These are phyloP conservation scores for Wickerhamiella lipophila DNA, from an alignment of 805 yeast genomes.

Conservation along the genomic window DNA sequence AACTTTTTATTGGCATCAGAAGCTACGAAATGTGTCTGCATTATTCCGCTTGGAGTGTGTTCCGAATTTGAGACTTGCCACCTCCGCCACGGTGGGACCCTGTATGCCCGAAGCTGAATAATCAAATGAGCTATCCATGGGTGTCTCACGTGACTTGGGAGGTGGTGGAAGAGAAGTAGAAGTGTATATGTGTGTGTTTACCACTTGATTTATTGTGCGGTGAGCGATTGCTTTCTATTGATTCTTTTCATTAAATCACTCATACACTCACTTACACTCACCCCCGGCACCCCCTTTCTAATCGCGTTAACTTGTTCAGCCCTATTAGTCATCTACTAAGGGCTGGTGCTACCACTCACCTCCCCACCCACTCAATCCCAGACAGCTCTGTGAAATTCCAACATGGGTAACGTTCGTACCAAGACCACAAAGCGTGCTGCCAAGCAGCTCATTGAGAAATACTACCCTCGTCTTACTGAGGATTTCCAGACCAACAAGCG, in stretches of 20 bases:
- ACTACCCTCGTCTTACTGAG: conserved; percentile 98
- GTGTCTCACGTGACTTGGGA: too few species aligned
- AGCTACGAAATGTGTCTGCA: conserved; percentile 2
- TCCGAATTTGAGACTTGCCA: conserved; percentile 4
- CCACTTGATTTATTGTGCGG: too few species aligned
- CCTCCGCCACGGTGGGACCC: not conserved
- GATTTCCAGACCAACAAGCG: conserved; percentile 99
- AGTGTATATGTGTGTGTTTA: too few species aligned
- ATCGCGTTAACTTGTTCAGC: not conserved
- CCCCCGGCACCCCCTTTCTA: too few species aligned
- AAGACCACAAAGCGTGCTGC: conserved; percentile 99
- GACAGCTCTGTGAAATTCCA: conserved; percentile 5
- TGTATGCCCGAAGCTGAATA: not conserved
- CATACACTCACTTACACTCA: too few species aligned
- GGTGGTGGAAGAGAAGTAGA: too few species aligned
- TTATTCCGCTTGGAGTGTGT: not conserved
- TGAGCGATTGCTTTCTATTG: too few species aligned
- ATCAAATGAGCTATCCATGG: too few species aligned
- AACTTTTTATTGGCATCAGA: conserved; percentile 49
- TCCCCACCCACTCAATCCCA: conserved; percentile 9
- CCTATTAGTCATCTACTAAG: not conserved
- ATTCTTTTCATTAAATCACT: too few species aligned
- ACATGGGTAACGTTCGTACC: conserved; percentile 98
- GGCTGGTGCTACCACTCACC: not conserved
- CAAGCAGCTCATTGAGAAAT: conserved; percentile 97